These are phyloP conservation scores for Komagataella populi DNA, from an alignment of 805 yeast genomes.

Conservation along the genomic window DNA sequence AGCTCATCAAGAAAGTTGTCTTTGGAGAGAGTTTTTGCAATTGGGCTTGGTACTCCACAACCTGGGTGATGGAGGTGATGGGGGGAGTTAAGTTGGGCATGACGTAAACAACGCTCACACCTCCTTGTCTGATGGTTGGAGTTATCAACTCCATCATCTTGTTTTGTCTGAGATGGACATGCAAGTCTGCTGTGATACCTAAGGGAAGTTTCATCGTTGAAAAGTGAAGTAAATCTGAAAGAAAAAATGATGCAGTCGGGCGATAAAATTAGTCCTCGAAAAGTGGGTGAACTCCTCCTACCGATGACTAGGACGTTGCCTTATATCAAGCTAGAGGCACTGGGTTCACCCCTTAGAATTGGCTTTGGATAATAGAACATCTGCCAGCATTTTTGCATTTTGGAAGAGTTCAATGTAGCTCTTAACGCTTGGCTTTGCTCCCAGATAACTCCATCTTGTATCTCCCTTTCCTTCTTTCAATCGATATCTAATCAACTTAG, in stretches of 20 bases:
- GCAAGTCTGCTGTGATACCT: conserved; percentile 81
- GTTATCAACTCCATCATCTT: conserved; percentile 83
- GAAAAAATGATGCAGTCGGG: neutral
- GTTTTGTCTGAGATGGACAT: conserved; percentile 92
- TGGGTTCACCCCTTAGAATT: too few species aligned
- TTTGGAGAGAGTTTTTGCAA: conserved; percentile 59
- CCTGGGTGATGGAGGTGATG: conserved; percentile 62
- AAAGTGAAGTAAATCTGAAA: neutral
- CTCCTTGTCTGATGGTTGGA: conserved; percentile 85
- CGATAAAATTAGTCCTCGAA: neutral
- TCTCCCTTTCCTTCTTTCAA: neutral
- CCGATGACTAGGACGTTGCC: neutral
- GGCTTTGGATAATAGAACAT: too few species aligned
- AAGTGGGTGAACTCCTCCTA: neutral
- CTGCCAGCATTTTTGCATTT: too few species aligned
- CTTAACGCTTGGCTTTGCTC: too few species aligned
- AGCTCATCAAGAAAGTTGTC: conserved; percentile 85
- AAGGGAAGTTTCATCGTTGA: conserved; percentile 11
- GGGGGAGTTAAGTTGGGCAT: conserved; percentile 98
- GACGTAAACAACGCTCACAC: conserved; percentile 79
- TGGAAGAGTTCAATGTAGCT: too few species aligned
- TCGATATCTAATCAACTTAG: neutral
- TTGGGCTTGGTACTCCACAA: conserved; percentile 49
- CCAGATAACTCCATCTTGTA: too few species aligned
- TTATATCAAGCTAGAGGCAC: neutral